A percentile compares a stretch with the other conserved stretches of the same genome.
Evolutionary conservation across 768 basidiomycete genomes (phyloP).

Genomic region (Boletus tomentosulus): DNA sequence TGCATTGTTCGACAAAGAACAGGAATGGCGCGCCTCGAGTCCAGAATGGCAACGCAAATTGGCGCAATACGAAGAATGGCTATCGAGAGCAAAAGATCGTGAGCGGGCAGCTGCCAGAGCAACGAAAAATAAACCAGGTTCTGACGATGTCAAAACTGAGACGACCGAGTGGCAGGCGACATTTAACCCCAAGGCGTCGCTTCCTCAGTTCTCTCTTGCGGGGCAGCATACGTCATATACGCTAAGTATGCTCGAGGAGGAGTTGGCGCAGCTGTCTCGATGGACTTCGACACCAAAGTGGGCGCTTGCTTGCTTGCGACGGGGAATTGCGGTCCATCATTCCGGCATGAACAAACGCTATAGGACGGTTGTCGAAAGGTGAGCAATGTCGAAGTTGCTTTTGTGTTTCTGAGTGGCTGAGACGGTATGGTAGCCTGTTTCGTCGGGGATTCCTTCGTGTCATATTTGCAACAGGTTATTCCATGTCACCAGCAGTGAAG

Average conservation of each 20-base stretch:
- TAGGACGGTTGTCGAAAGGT: constrained; percentile 56
- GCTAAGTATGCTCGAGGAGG: constrained; percentile 44
- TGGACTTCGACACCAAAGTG: constrained; percentile 37
- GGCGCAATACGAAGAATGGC: constrained; percentile 48
- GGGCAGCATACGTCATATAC: constrained; percentile 41
- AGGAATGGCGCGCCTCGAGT: constrained; percentile 43
- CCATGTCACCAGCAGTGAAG: neutral
- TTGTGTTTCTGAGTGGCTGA: neutral
- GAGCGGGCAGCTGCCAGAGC: constrained; percentile 40
- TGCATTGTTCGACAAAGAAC: constrained; percentile 42
- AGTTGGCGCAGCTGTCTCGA: constrained; percentile 36
- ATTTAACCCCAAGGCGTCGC: constrained; percentile 57
- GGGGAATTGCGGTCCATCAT: constrained; percentile 70
- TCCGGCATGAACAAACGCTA: constrained; percentile 65
- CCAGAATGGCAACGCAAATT: constrained; percentile 50
- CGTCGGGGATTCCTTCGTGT: constrained; percentile 60
- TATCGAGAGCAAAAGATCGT: constrained; percentile 43
- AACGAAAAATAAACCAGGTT: constrained; percentile 36
- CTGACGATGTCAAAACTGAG: constrained; percentile 21
- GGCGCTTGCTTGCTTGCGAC: constrained; percentile 44
- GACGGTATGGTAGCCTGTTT: constrained; percentile 37
- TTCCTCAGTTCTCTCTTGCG: constrained; percentile 58
- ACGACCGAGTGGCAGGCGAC: constrained; percentile 43
- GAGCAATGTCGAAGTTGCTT: neutral
- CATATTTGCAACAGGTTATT: constrained; percentile 58